Base-by-base conservation (phyloP, 805 yeast species). In the Teunomyces barrocoloradensis region DNA sequence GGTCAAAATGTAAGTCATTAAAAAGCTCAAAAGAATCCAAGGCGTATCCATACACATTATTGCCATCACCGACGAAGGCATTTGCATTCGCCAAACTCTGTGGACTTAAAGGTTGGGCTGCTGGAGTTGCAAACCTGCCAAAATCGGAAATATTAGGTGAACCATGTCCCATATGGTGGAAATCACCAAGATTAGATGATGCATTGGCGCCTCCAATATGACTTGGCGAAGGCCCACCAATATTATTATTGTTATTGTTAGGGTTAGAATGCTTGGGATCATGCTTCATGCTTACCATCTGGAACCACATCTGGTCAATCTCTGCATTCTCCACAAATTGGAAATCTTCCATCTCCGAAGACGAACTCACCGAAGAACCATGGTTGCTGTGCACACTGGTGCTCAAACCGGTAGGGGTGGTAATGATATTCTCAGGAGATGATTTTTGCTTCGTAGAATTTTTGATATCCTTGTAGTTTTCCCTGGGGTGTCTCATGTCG, bases 241-340 rank as follows among this genome's bases (percentile, higher is more conserved):
- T 33, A 21, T 42, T 42, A 33, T 42, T 42, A 23, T 13, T 18
- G 25, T 28, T 42, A 18, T 30, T 23, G 28, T 25, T 42, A 23
- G 13, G 10, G 15, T 33, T 42, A 20, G 23, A 23, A 13, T 32
- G 25, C 13, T 23, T 44, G 23, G 29, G 43, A 30, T 59, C 60
- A 34, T 53, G 50, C 45, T 59, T 61, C 59, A 54, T 54, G 17
- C 57, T 53, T 9, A 55, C 58, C 53, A 69, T 60, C 47, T 66
- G 68, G 33, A 50, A 48, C 76, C 76, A 71, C 43, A 69, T 56
- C 30, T 63, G 59, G 47, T 71, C 75, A 39, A 69, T 60, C 35
- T 68, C 71, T 9, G 52, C 57, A 48, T 64, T 63, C 17, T 63
- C 60, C 11, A 60, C 47, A 34, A 55, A 51, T 17, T 50, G 47